Base-by-base conservation (phyloP, 495 filamentous ascomycete species). In the Bryoglossum gracile region DNA sequence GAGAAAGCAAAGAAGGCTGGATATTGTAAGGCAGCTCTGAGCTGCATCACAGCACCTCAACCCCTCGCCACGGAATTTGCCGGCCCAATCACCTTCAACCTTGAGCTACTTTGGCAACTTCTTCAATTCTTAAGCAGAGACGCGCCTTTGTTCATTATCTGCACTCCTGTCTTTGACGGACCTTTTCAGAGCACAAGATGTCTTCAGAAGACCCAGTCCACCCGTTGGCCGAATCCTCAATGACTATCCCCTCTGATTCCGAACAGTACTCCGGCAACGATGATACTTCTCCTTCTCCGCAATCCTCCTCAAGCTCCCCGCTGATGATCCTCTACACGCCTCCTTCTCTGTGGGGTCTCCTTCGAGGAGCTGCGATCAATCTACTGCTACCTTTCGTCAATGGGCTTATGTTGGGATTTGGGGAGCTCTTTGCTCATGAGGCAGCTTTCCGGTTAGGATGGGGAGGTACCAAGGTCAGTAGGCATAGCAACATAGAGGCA, bases 401-500 rank as follows among this genome's bases (percentile, higher is more conserved):
- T 66, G 92, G 92, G 17, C 74, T 99, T 68, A 99, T 99, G 92
- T 69, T 99, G 46, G 92, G 92, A 4, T 95, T 99, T 60, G 92
- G 92, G 18, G 92, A 99, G 68, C 70, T 99, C 30, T 84, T 97
- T 62, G 92, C 92, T 45, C 90, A 99, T 62, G 92, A 99, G 68
- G 79, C 86, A 9, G 92, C 92, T 10, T 98, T 90, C 61, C 74
- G 89, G 55, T 71, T 95, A 46, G 92, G 92, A 37, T 98, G 92
- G 92, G 81, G 84, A 33, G 81, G 82, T 41, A 96, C 92, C 54
- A 90, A 89, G 80, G 92, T 96, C 35, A 18, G 17, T 40, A 28
- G 24, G 24, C n/a, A n/a, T n/a, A n/a, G n/a, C n/a, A n/a, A n/a
- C n/a, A n/a, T n/a, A n/a, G n/a, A n/a, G n/a, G n/a, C n/a, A n/a